Base-by-base conservation (phyloP, 176 grass and related monocot species). In the Cenchrus purpureus region DNA sequence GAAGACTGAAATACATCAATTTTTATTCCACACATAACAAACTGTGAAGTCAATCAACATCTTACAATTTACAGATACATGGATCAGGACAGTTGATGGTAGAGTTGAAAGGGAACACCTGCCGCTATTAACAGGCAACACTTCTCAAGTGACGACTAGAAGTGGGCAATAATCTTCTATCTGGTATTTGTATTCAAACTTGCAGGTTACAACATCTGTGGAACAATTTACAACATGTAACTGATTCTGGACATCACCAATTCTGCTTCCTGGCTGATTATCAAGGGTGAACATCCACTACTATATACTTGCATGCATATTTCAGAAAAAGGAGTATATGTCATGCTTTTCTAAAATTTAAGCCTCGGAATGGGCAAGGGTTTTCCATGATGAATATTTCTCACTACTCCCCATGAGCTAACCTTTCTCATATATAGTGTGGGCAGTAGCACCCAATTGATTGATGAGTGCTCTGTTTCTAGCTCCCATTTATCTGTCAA, bases 71-170 rank as follows among this genome's bases (percentile, higher is more conserved):
- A 43, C 5, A 66, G 1, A 40, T 55, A 58, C 3, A 57, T 65
- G 22, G 45, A 74, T 20, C n/a, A 54, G 17, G 13, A 44, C 16
- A 74, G 44, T 52, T 42, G 9, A 66, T 10, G 7, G 32, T 69
- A 56, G 19, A 68, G 63, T 80, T 67, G 4, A n/a, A 49, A 37
- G 64, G 66, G 45, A 67, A 58, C 40, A 69, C 0, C 19, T 59
- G n/a, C 43, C 53, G 11, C 10, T 4, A 60, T 16, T 17, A 62
- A 22, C 1, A 62, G 19, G 22, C 59, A 28, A 22, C 46, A 3
- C 44, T 77, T 77, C 34, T 65, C 83, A 68, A 77, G 9, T 28
- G 32, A 76, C 5, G 45, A 58, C 31, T 42, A 76, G 17, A 58
- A 76, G 11, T 43, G 6, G 54, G 31, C 20, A 46, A 32, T 52